A percentile compares a stretch with the other conserved stretches of the same genome.
Conservation (phyloP, 1,284 basidiomycete genomes). For the Tremellales sp. region DNA sequence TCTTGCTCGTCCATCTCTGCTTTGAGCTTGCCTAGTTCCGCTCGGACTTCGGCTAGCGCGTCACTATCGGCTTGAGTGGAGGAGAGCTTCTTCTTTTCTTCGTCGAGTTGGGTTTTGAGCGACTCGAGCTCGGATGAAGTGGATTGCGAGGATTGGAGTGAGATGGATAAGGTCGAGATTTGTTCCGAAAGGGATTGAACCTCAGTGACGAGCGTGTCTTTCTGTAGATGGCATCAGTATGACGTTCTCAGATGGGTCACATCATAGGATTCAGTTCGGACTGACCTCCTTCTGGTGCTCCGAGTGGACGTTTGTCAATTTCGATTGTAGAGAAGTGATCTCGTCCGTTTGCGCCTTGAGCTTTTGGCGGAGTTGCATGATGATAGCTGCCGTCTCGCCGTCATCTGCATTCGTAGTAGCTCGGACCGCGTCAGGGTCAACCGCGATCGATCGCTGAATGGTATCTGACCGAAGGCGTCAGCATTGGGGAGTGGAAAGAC, state of each 20-base stretch:
- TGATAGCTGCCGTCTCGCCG: constrained; percentile 70
- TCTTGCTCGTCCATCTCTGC: constrained; percentile 7
- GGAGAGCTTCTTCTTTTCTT: constrained; percentile 19
- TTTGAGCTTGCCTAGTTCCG: constrained; percentile 28
- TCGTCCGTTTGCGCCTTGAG: constrained; percentile 74
- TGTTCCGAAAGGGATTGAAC: constrained; percentile 42
- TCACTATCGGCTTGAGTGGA: constrained; percentile 17
- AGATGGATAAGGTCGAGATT: constrained; percentile 28
- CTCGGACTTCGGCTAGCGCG: constrained; percentile 21
- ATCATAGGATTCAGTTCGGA: background rate
- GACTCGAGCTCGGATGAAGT: constrained; percentile 23
- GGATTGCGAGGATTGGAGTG: constrained; percentile 20
- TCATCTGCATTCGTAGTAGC: constrained; percentile 55
- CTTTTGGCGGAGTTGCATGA: constrained; percentile 72
- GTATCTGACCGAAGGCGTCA: constrained; percentile 44
- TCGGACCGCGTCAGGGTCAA: constrained; percentile 51
- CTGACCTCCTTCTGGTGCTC: constrained; percentile 51
- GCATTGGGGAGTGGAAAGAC: background rate
- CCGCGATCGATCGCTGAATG: constrained; percentile 54
- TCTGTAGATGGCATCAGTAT: constrained; percentile 15
- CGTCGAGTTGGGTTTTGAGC: constrained; percentile 26
- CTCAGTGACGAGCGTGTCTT: constrained; percentile 51
- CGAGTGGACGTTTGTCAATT: constrained; percentile 29
- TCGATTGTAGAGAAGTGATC: constrained; percentile 45
- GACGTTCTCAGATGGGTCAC: no score